Conservation (phyloP, 1,284 basidiomycete species). For the Ganoderma lucidum region DNA sequence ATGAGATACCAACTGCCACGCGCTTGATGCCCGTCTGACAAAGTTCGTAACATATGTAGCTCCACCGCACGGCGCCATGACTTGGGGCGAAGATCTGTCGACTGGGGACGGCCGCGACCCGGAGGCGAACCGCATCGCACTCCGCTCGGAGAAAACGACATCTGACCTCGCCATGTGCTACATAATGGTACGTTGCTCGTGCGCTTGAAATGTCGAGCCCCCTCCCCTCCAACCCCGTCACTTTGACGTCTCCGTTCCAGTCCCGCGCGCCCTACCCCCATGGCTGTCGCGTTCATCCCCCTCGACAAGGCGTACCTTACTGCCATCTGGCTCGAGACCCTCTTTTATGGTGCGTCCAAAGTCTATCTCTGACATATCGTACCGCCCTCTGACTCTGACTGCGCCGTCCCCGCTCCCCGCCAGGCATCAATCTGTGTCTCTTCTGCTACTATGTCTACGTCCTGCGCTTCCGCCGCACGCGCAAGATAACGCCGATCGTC, state of each 20-base stretch:
- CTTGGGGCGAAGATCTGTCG: not conserved
- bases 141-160: not conserved
- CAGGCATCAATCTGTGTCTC: conserved; percentile 47
- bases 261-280: conserved; percentile 15
- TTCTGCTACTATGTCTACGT: conserved; percentile 46
- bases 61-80: not conserved
- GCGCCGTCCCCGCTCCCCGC: not conserved
- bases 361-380: not conserved
- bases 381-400: conserved; percentile 4
- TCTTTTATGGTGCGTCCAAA: conserved; percentile 43
- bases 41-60: not conserved
- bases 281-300: conserved; percentile 37
- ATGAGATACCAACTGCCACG: not conserved
- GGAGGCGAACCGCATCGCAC: not conserved
- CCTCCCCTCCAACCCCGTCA: not conserved
- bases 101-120: not conserved
- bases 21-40: not conserved
- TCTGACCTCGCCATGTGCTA: not conserved
- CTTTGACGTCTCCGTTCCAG: conserved; percentile 5
- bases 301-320: conserved; percentile 47
- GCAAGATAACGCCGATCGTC: conserved; percentile 42
- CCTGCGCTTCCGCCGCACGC: conserved; percentile 42
- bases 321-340: conserved; percentile 48
- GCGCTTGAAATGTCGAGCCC: not conserved
- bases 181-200: not conserved